Evolutionary conservation across 148 eudicot genomes (phyloP), one percentile per base, ranked within the genome.

Genomic region (Persicaria maculosa): DNA sequence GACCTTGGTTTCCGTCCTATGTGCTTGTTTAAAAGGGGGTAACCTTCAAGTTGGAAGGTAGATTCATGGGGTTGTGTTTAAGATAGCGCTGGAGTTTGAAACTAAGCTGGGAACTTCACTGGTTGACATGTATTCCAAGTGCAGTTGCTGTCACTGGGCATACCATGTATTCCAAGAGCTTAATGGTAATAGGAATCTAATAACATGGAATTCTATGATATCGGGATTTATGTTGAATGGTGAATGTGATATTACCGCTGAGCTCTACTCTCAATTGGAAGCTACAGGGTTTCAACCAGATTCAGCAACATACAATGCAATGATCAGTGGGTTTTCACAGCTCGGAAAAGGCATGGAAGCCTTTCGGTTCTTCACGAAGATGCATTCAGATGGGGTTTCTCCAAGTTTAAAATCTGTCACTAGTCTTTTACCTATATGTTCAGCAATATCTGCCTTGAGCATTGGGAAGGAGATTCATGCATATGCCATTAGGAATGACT

Each of bases 131-230:
- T 93, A 91, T 75, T 84, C 83, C 1, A 91, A 91, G 77, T 91
- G 97, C 72, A 85, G 91, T 55, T 78, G 76, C 73, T 88, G 89
- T 75, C 76, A 81, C 47, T 78, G 74, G 77, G 88, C 86, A 22
- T 88, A 87, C 73, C 73, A 74, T 47, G 78, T 85, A 15, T 91
- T 93, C 74, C 78, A 74, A 45, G 95, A 89, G 68, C 64, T 91
- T 84, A 78, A 79, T 17, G 74, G 72, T n/a, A 84, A 48, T 5
- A 83, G 90, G 77, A 93, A 81, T 76, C 50, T 93, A 79, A 62
- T 91, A 50, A 86, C 97, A 7, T 91, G 95, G 95, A 93, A 91
- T 79, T 83, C 91, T 1, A 80, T 93, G 83, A 86, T 93, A 50
- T 81, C 85, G 3, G 94, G 97, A 15, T 79, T 86, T 87, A 79